Evolutionary conservation across 768 basidiomycete genomes (phyloP), one percentile per base, ranked within the genome.

Genomic region (Termitomyces sp.): DNA sequence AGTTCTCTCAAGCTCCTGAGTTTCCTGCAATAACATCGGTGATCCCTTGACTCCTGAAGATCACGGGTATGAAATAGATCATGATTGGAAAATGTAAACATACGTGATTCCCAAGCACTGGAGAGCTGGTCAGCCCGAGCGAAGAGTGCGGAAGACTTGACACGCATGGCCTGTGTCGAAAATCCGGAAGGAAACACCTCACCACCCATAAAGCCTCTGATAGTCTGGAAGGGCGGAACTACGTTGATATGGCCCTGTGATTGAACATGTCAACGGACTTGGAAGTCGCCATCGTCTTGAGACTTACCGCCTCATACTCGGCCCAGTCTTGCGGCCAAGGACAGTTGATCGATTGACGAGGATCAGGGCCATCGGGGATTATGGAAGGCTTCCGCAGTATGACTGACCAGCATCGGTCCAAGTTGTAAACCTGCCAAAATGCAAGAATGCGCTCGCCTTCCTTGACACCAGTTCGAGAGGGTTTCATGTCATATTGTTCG

Each of bases 361-460:
- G 74, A 56, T 83, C 79, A 37, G 78, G 75, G 51, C 82, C 81
- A 63, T 92, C 89, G 16, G 84, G 81, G 44, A 92, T 83, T 44
- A 84, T 76, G 11, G 78, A 74, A 5, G 89, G 88, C 61, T 86
- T 86, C 33, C 83, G 85, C 6, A 91, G 78, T 11, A 84, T 81
- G 6, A 87, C 84, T 22, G 89, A 89, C 88, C 89, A 91, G 67
- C 88, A 90, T 33, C 86, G 82, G 70, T 93, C 91, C 62, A 92
- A 75, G 65, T 84, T 83, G 71, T 85, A 93, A 12, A 89, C 88
- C 67, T 91, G 88, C 91, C 91, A 93, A 65, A 93, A 93, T 0
- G 89, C 80, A 41, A 86, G 70, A 57, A 91, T 85, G 44, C 88
- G 78, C 67, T 91, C 88, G 49, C 86, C 87, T 47, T 86, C 85